phyloP scores from a whole-genome alignment of 140 eudicot genomes.

The Flaveria floridana region DNA sequence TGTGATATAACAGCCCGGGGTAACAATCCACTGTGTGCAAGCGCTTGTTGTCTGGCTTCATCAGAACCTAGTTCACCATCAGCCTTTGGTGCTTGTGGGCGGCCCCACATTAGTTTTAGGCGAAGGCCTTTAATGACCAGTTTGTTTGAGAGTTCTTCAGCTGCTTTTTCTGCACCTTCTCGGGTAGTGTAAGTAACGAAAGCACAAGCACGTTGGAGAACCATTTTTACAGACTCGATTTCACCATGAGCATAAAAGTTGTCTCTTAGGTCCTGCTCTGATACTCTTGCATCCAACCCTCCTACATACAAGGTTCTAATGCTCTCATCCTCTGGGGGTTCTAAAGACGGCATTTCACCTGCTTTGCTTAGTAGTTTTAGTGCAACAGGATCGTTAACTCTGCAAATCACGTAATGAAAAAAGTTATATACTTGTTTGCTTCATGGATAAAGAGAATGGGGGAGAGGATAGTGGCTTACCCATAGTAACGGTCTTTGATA shows the following conservation, averaged over 20 bases:
- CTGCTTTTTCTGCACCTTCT: slow-evolving; percentile 83
- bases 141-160: slow-evolving; percentile 67
- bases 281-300: slow-evolving; percentile 61
- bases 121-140: slow-evolving; percentile 65
- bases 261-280: slow-evolving; percentile 72
- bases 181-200: slow-evolving; percentile 83
- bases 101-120: slow-evolving; percentile 79
- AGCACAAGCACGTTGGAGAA: slow-evolving; percentile 65
- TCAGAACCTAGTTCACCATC: slow-evolving; percentile 50
- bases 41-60: slow-evolving; percentile 56
- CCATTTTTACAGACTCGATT: slow-evolving; percentile 67
- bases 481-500: slow-evolving; percentile 79
- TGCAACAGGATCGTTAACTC: slow-evolving; percentile 84
- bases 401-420: slow-evolving; percentile 28
- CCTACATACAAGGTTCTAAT: slow-evolving; percentile 75
- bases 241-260: slow-evolving; percentile 74
- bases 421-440: not conserved
- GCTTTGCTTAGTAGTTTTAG: slow-evolving; percentile 70
- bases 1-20: slow-evolving; percentile 80
- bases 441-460: no score
- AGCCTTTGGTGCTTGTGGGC: slow-evolving; percentile 60
- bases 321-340: slow-evolving; percentile 74
- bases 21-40: slow-evolving; percentile 63
- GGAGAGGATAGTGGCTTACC: slow-evolving; percentile 42
- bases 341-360: slow-evolving; percentile 77